Percentiles rank a stretch among this genome's conserved stretches.
Evolutionary conservation across 2,329 filamentous ascomycete species (phyloP).

Genomic region (Emmonsia crescens): DNA sequence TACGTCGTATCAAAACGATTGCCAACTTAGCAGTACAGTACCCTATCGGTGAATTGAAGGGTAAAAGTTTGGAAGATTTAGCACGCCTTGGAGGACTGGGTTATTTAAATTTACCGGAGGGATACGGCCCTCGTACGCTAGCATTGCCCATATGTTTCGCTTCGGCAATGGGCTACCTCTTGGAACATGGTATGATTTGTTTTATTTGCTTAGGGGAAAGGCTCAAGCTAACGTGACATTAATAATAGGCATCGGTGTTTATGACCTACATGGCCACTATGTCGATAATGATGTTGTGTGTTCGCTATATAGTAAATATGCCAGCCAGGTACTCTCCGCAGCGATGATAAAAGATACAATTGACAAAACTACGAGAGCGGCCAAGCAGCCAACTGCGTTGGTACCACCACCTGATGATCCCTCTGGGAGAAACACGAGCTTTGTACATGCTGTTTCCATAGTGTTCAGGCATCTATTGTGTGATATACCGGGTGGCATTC

Average conservation of each 20-base stretch:
- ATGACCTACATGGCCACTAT: constrained; percentile 25
- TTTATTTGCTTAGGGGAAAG: not conserved
- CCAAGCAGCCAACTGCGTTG: constrained; percentile 21
- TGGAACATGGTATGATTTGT: constrained; percentile 23
- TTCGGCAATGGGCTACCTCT: constrained; percentile 29
- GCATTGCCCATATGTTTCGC: constrained; percentile 35
- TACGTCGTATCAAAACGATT: constrained; percentile 33
- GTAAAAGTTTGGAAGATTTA: constrained; percentile 30
- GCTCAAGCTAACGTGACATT: not conserved
- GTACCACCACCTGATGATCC: constrained; percentile 5
- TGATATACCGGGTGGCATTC: constrained; percentile 29
- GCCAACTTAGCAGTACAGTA: constrained; percentile 21
- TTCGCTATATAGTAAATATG: constrained; percentile 32
- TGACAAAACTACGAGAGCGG: constrained; percentile 24
- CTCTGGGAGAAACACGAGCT: constrained; percentile 10
- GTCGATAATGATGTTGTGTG: constrained; percentile 26
- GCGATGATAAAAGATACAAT: constrained; percentile 26
- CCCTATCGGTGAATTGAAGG: constrained; percentile 25
- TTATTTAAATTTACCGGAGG: constrained; percentile 26
- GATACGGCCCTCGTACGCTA: constrained; percentile 29
- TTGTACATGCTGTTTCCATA: constrained; percentile 25
- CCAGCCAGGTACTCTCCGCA: constrained; percentile 27
- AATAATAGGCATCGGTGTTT: constrained; percentile 19
- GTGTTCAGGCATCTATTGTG: constrained; percentile 26
- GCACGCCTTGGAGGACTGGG: constrained; percentile 34